Base-by-base conservation (phyloP, 2,329 filamentous ascomycete species). In the Zalaria obscura region DNA sequence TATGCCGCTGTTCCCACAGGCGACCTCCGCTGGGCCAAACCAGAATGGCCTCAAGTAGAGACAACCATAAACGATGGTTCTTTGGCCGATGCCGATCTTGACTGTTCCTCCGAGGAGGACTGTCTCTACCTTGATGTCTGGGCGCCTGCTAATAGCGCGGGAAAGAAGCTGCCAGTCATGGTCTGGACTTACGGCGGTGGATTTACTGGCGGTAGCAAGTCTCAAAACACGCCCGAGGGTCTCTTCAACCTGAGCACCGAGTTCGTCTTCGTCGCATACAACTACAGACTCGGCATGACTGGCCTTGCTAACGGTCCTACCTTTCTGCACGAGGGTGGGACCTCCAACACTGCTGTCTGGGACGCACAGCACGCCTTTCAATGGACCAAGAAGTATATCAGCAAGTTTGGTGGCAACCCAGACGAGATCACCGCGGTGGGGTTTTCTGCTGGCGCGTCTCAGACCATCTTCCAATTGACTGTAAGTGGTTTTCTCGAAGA, bases 161-260 rank as follows among this genome's bases (percentile, higher is more conserved):
- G 25, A 6, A 27, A 27, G 18, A 27, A 38, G 27, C 53, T 67
- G 3, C 64, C 65, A 0, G 63, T 68, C 1, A 46, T 67, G 1
- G 59, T 66, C 45, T 67, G 62, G 61, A 65, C 67, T 38, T 63
- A 63, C 41, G 63, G 64, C 4, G 64, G 64, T 7, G 29, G 55
- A 2, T 57, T 55, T 35, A 51, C 49, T 10, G 49, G 40, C 25
- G 53, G 53, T 9, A 50, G 47, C 44, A 61, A 61, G 43, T 52
- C 50, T 6, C 33, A 59, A 36, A 55, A 55, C 33, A 59, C 56
- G 6, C 59, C 58, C 0, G 56, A 61, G 45, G 58, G 59, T 8
- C 48, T 58, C 3, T 56, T 60, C 42, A 49, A 57, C 38, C 36
- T 60, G 28, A 53, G 42, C 37, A 41, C 33, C 27, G 34, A 38